phyloP scores from a whole-genome alignment of 257 asterid species.

The Dorcoceras hygrometricum region DNA sequence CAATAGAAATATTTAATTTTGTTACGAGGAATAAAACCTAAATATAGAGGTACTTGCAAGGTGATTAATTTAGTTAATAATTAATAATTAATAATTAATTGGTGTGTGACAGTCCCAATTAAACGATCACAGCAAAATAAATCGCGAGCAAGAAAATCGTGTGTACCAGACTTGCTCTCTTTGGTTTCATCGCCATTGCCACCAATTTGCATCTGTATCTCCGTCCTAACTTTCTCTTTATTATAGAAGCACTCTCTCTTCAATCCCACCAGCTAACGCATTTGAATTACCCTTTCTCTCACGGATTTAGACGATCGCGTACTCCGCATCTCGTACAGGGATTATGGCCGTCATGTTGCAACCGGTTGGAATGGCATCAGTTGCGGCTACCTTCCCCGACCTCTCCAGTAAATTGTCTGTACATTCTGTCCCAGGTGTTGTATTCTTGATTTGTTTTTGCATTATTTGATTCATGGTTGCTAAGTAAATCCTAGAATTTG shows the following conservation, averaged over 20 bases:
- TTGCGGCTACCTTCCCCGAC: slow-evolving; percentile 39
- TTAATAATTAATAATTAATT: too few species aligned
- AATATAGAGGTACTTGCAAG: too few species aligned
- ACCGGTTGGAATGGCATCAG: slow-evolving; percentile 46
- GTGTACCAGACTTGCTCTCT: slow-evolving; percentile 22
- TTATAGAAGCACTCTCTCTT: slow-evolving; percentile 5
- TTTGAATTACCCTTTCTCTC: background rate
- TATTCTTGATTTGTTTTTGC: background rate
- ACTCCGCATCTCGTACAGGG: slow-evolving; percentile 1
- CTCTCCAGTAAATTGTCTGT: slow-evolving; percentile 36
- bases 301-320: background rate
- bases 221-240: slow-evolving; percentile 29
- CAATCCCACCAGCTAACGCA: background rate
- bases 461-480: background rate
- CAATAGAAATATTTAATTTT: too few species aligned
- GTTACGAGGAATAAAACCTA: too few species aligned
- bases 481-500: background rate
- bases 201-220: slow-evolving; percentile 28
- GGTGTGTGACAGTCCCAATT: background rate
- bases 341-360: slow-evolving; percentile 50
- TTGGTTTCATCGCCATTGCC: slow-evolving; percentile 34
- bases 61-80: too few species aligned
- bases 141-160: slow-evolving; percentile 14
- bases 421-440: slow-evolving; percentile 39
- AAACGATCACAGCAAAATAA: background rate